A percentile compares a stretch with the other conserved stretches of the same genome.
Conservation (phyloP, 257 asterid species). For the Ilex aquifolium region DNA sequence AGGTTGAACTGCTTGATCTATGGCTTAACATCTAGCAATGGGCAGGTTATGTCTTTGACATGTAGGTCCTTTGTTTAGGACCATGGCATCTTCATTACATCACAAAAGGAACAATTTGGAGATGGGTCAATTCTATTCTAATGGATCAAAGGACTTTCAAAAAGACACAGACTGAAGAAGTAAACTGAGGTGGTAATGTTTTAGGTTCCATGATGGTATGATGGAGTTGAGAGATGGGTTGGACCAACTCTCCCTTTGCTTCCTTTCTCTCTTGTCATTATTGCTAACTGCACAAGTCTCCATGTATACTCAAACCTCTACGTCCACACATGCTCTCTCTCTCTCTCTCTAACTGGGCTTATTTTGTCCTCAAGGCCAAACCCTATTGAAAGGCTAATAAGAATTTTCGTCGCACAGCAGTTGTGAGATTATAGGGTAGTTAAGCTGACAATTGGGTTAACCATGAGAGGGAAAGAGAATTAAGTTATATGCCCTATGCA, state of each 20-base stretch:
- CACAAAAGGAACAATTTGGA: background rate
- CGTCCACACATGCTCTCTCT: too few relatives aligned
- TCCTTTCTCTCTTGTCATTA: slow-evolving; percentile 6
- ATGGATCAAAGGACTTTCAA: slow-evolving; percentile 5
- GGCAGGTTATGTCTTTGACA: background rate
- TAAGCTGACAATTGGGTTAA: too few relatives aligned
- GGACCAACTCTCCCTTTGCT: slow-evolving; percentile 12
- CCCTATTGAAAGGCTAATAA: background rate
- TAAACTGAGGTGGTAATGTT: background rate
- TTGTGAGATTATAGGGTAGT: background rate
- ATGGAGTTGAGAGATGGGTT: slow-evolving; percentile 29
- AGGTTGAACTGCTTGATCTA: too few relatives aligned
- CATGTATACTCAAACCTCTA: background rate
- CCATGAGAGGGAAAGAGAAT: too few relatives aligned
- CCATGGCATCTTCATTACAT: slow-evolving; percentile 13
- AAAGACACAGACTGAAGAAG: background rate
- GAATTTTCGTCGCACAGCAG: background rate
- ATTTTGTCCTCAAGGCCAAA: too few relatives aligned
- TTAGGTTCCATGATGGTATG: slow-evolving; percentile 16
- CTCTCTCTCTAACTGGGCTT: too few relatives aligned
- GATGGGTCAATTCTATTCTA: slow-evolving; percentile 9
- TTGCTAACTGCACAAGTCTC: slow-evolving; percentile 6
- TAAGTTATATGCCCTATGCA: background rate
- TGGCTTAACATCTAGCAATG: too few relatives aligned
- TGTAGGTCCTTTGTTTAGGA: background rate